phyloP scores from a whole-genome alignment of 306 rosid species.

The Psophocarpus tetragonolobus region DNA sequence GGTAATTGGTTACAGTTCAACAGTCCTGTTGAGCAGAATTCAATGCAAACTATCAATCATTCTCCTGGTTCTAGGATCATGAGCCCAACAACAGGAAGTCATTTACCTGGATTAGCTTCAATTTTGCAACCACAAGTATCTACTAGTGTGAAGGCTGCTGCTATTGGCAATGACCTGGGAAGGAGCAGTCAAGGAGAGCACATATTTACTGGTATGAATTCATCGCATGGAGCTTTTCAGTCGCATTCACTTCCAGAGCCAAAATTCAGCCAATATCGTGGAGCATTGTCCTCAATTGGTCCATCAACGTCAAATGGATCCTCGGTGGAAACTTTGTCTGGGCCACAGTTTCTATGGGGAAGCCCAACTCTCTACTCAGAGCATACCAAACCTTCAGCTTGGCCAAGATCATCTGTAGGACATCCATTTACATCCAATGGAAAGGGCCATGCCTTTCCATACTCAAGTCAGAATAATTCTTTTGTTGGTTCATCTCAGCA shows the following conservation, averaged over 20 bases:
- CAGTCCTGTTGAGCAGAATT: conserved; percentile 83
- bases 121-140: conserved; percentile 80
- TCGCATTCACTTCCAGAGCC: conserved; percentile 84
- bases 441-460: conserved; percentile 67
- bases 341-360: conserved; percentile 99
- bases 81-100: conserved; percentile 74
- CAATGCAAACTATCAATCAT: conserved; percentile 60
- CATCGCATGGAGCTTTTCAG: conserved; percentile 64
- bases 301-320: conserved; percentile 73
- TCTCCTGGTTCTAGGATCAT: conserved; percentile 78
- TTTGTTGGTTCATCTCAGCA: conserved; percentile 62
- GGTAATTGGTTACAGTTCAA: conserved; percentile 88
- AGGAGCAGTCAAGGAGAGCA: conserved; percentile 57
- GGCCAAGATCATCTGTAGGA: conserved; percentile 72
- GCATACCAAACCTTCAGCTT: conserved; percentile 68
- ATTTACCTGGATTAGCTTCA: conserved; percentile 87
- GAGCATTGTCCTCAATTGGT: conserved; percentile 57
- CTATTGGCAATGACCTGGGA: conserved; percentile 82
- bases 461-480: conserved; percentile 61
- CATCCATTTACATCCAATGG: conserved; percentile 74
- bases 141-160: conserved; percentile 65
- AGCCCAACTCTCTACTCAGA: conserved; percentile 68
- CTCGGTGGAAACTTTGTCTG: conserved; percentile 82
- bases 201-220: conserved; percentile 39
- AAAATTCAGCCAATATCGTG: conserved; percentile 63